phyloP scores from a whole-genome alignment of 495 filamentous ascomycete genomes.

The Aspergillus ostianus region DNA sequence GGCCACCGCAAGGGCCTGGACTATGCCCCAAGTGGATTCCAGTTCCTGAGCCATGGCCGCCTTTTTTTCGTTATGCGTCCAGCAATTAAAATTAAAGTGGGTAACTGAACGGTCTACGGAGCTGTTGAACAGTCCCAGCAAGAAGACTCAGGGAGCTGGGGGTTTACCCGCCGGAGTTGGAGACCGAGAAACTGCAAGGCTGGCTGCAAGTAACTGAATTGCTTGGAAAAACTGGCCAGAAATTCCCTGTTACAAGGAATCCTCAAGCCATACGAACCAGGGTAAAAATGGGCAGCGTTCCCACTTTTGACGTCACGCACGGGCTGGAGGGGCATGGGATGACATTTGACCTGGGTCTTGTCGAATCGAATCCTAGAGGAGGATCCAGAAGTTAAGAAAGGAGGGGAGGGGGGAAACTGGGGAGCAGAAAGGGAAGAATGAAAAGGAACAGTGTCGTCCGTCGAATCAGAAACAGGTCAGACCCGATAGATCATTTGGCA shows the following conservation, averaged over 20 bases:
- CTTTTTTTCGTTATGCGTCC: background rate
- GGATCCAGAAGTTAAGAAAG: background rate
- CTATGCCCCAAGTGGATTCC: constrained; percentile 9
- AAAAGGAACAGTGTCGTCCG: background rate
- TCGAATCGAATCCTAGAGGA: background rate
- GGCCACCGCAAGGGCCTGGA: constrained; percentile 1
- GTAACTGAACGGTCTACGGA: background rate
- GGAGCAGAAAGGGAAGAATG: background rate
- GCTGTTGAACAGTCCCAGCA: background rate
- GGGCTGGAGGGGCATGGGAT: background rate
- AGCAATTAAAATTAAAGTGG: background rate
- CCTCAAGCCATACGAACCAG: background rate
- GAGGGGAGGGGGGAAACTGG: background rate
- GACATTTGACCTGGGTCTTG: background rate
- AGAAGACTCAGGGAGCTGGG: background rate
- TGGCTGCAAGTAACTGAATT: background rate
- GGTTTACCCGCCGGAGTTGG: background rate
- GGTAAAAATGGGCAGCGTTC: background rate
- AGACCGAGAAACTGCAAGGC: background rate
- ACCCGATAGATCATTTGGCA: background rate
- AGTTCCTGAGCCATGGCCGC: constrained; percentile 14
- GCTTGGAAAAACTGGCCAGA: background rate
- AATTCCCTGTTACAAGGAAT: background rate
- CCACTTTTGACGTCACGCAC: constrained; percentile 9
- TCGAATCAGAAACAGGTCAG: background rate